Evolutionary conservation across 2,329 filamentous ascomycete species (phyloP).

Genomic region (Penicillium sclerotiorum): DNA sequence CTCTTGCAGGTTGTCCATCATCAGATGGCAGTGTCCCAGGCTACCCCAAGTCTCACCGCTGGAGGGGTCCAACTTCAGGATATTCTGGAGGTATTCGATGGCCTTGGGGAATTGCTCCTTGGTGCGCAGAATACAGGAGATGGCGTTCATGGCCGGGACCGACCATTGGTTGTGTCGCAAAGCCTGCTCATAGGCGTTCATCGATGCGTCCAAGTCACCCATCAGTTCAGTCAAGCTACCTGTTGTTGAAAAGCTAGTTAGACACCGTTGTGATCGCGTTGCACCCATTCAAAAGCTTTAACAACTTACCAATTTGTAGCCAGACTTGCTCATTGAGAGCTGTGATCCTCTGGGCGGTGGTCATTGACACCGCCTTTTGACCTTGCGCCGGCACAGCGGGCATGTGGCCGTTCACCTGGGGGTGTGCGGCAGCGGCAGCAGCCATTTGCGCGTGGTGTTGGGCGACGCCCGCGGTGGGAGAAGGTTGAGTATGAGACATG

Average conservation of each 20-base stretch:
- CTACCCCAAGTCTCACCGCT: conserved; percentile 98
- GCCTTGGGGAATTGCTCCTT: conserved; percentile 94
- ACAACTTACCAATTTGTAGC: conserved; percentile 78
- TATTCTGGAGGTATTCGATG: conserved; percentile 87
- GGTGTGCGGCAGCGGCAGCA: conserved; percentile 23
- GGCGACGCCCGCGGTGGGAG: conserved; percentile 74
- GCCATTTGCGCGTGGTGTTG: conserved; percentile 57
- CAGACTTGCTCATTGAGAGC: conserved; percentile 84
- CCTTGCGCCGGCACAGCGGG: conserved; percentile 55
- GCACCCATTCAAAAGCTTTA: no score
- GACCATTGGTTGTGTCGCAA: conserved; percentile 86
- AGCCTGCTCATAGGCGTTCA: conserved; percentile 87
- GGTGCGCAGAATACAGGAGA: conserved; percentile 85
- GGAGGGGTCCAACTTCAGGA: conserved; percentile 82
- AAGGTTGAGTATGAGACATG: conserved; percentile 80
- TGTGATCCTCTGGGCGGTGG: conserved; percentile 73
- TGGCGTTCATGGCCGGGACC: conserved; percentile 88
- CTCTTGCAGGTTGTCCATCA: conserved; percentile 98
- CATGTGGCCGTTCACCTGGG: conserved; percentile 57
- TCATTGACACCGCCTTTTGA: conserved; percentile 61
- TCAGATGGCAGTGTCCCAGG: conserved; percentile 94
- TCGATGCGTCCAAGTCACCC: conserved; percentile 84
- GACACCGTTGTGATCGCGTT: conserved; percentile 32
- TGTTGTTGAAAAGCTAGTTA: conserved; percentile 42
- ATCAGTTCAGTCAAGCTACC: conserved; percentile 85